Evolutionary conservation across 495 filamentous ascomycete genomes (phyloP), one percentile per base, ranked within the genome.

Genomic region (Filosporella fistucella): DNA sequence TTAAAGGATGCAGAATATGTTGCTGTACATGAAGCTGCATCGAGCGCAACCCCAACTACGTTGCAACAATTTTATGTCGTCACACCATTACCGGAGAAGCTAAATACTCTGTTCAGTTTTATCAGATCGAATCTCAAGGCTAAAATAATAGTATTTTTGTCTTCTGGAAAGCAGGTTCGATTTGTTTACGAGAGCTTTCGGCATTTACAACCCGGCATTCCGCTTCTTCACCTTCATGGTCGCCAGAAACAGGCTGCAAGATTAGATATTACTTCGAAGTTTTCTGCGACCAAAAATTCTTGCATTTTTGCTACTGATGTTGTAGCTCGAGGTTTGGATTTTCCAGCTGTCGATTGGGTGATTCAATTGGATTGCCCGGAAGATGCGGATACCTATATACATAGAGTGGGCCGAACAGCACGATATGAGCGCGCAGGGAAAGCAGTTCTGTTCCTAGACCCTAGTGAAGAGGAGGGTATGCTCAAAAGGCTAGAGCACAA

Each of bases 261-360:
- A 21, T 65, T 95, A 12, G 89, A 96, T 30, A 91, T 95, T 41
- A 94, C 91, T 0, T 76, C 75, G 3, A 80, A 81, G 30, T 99
- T 96, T 61, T 77, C 86, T 0, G 71, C 81, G 10, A 74, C 90
- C 2, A 86, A 91, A 56, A 73, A 86, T 33, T 80, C 83, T 3
- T 96, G 94, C 56, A 76, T 99, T 1, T 95, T 99, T 58, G 88
- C 91, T 1, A 99, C 93, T 0, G 93, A 98, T 61, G 88, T 98
- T 24, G 88, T 90, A 26, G 93, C 93, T 0, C 77, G 93, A 55
- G 93, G 93, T 44, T 74, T 98, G 8, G 93, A 98, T 62, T 96
- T 98, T 62, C 93, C 93, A 0, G 88, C 90, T 11, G 91, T 98
- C 1, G 93, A 97, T 63, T 98, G 93, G 90, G 93, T 98, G 9